Evolutionary conservation across 495 filamentous ascomycete genomes (phyloP).

Genomic region (Xylaria castorea): DNA sequence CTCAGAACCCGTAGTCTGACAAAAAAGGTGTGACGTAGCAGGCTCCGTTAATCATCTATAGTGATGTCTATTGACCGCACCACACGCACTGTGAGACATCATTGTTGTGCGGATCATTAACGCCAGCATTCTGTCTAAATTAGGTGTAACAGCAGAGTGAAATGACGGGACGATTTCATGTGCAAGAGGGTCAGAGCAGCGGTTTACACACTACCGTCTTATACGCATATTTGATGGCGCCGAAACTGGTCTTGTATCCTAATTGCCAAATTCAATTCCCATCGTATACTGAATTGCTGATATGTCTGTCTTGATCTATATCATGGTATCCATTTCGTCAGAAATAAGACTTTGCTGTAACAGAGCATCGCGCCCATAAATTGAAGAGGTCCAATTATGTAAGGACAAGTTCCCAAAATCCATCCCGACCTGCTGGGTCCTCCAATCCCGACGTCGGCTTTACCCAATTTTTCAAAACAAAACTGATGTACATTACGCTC

Average conservation of each 20-base stretch:
- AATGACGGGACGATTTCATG: not conserved
- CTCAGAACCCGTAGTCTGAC: not conserved
- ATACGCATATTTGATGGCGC: no score
- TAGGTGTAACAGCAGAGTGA: not conserved
- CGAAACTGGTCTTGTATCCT: no score
- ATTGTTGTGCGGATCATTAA: not conserved
- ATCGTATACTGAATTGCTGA: not conserved
- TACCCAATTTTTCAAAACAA: conserved; percentile 45
- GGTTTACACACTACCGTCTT: not conserved
- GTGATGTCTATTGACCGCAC: no score
- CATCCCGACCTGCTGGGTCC: conserved; percentile 1
- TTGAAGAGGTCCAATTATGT: not conserved
- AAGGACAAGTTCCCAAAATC: not conserved
- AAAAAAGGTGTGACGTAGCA: not conserved
- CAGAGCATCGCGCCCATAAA: not conserved
- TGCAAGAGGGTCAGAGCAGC: not conserved
- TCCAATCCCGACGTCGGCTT: conserved; percentile 14
- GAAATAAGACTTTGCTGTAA: not conserved
- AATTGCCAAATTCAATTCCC: no score
- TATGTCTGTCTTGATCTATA: not conserved
- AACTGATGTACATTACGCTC: conserved; percentile 35
- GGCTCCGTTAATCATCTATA: no score
- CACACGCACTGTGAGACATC: not conserved
- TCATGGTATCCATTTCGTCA: not conserved
- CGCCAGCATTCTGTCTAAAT: not conserved